A percentile compares a stretch with the other conserved stretches of the same genome.
Evolutionary conservation across 768 basidiomycete genomes (phyloP).

Genomic region (Tubosaeta sp.): DNA sequence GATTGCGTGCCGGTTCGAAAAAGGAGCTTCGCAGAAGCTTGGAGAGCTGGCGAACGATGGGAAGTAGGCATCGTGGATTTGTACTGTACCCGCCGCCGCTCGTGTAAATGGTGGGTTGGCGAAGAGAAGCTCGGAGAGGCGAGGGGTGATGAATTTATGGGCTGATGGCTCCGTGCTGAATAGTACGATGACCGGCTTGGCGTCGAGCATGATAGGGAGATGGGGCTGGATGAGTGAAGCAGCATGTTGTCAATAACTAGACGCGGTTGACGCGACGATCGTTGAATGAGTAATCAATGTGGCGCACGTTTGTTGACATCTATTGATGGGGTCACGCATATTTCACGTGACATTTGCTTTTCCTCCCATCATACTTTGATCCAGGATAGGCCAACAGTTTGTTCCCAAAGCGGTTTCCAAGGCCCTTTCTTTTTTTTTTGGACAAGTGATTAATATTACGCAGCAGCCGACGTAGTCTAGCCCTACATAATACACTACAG

Average conservation of each 20-base stretch:
- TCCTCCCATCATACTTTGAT: not conserved
- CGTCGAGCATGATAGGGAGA: slow-evolving; percentile 32
- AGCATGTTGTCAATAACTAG: slow-evolving; percentile 10
- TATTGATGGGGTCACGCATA: slow-evolving; percentile 9
- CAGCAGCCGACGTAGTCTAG: too few species aligned
- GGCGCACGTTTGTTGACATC: slow-evolving; percentile 22
- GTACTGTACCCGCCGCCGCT: slow-evolving; percentile 55
- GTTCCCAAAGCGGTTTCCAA: not conserved
- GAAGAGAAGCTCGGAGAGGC: slow-evolving; percentile 43
- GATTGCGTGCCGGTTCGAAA: slow-evolving; percentile 14
- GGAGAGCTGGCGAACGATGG: slow-evolving; percentile 15
- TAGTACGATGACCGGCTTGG: slow-evolving; percentile 33
- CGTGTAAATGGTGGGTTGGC: slow-evolving; percentile 40
- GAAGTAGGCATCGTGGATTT: slow-evolving; percentile 36
- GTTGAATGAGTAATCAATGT: slow-evolving; percentile 6
- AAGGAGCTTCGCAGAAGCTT: slow-evolving; percentile 8
- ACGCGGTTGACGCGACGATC: not conserved
- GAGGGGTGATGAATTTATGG: slow-evolving; percentile 50
- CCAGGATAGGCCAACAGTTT: not conserved
- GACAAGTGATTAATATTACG: too few species aligned
- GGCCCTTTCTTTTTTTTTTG: not conserved
- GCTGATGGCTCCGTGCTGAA: slow-evolving; percentile 30
- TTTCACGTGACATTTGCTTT: slow-evolving; percentile 12
- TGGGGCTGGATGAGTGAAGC: slow-evolving; percentile 24
- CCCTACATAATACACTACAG: too few species aligned